These are phyloP conservation scores for Pichia sp. DNA, from an alignment of 1,139 yeast species.

Conservation along the genomic window DNA sequence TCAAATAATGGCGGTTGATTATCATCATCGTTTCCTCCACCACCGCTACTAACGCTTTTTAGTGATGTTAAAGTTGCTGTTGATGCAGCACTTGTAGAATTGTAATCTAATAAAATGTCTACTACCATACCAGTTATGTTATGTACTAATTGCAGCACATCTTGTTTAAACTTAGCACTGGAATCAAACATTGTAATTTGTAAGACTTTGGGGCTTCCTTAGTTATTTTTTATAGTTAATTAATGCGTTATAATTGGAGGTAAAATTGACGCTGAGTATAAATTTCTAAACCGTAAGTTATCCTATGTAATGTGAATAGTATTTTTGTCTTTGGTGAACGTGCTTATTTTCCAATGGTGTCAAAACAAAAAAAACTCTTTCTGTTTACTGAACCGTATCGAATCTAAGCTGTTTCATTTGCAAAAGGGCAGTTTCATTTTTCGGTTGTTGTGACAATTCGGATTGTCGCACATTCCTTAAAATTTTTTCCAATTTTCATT, in stretches of 20 bases:
- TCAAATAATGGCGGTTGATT: slow-evolving; percentile 25
- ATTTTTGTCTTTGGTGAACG: too few species aligned
- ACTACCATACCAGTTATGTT: not conserved
- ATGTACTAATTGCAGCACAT: not conserved
- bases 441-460: not conserved
- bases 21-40: slow-evolving; percentile 5
- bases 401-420: not conserved
- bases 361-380: too few species aligned
- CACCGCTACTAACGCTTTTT: not conserved
- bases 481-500: not conserved
- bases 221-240: too few species aligned
- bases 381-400: not conserved
- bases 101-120: not conserved
- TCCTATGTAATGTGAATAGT: not conserved
- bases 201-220: too few species aligned
- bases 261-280: not conserved
- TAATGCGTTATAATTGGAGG: not conserved
- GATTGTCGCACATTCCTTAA: not conserved
- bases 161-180: not conserved
- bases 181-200: not conserved
- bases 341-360: too few species aligned
- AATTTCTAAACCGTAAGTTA: not conserved
- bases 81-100: not conserved
- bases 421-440: not conserved
- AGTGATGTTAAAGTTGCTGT: not conserved